Evolutionary conservation across 129 eudicot species (phyloP), one percentile per base, ranked within the genome.

Genomic region (Dittrichia graveolens): DNA sequence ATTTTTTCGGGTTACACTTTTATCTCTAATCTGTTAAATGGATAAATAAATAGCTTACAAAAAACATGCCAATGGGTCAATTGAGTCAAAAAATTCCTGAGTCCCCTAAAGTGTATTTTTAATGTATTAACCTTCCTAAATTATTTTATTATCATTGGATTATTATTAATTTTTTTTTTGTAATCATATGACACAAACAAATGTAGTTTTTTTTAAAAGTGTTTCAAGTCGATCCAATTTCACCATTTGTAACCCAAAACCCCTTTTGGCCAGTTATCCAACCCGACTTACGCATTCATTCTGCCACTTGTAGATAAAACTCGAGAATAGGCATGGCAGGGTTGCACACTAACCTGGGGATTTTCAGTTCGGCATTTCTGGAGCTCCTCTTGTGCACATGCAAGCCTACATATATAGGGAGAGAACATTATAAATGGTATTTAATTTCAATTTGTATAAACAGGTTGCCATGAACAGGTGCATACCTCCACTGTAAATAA

Each of bases 381-480:
- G 76, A 90, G 95, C 82, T 94, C 97, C 61, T 90, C 97, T 80
- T 94, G 91, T 53, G 88, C 82, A 72, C 89, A 72, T 67, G 85
- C 64, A 12, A 94, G 86, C 88, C 98, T 92, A 35, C 14, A 64
- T 39, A 34, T 39, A 39, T 40, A 31, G 49, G 52, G 15, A 50
- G 41, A 55, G 10, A 52, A 41, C 40, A 53, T 70, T 61, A 39
- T 60, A 39, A n/a, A 47, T 6, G 16, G n/a, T 44, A 56, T 57
- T 15, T 14, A 37, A 12, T 46, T 64, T 12, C 52, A 57, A 56
- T 7, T 34, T 14, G 9, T 34, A 45, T 34, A 15, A 49, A 65
- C 15, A 58, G 3, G 38, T 52, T 48, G 71, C 3, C 41, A 54
- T 64, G 72, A 64, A 24, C 24, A 39, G 45, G 44, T 45, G 48